These are phyloP conservation scores for Anisodus acutangulus DNA, from an alignment of 257 asterid species.

Conservation along the genomic window DNA sequence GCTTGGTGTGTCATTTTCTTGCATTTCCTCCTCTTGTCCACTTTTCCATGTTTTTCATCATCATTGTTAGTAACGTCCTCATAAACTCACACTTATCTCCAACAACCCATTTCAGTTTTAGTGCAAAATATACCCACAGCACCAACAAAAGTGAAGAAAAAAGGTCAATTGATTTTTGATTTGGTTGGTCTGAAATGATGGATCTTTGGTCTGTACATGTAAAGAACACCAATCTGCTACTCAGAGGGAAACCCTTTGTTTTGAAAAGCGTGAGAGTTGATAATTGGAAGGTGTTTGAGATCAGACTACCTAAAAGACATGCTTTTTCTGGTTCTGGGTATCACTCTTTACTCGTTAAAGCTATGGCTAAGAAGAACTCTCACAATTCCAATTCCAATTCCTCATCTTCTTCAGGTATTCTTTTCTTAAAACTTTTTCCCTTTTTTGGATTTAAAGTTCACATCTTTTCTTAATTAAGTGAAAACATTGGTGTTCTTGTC, in stretches of 20 bases:
- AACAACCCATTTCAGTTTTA: background rate
- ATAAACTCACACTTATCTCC: conserved; percentile 14
- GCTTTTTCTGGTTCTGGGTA: conserved; percentile 38
- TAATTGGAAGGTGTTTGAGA: conserved; percentile 40
- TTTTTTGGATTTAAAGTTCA: background rate
- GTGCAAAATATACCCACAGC: background rate
- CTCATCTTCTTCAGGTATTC: conserved; percentile 57
- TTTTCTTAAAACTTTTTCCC: background rate
- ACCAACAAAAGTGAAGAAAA: background rate
- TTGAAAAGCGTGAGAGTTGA: conserved; percentile 41
- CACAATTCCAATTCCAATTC: conserved; percentile 58
- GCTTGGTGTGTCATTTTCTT: conserved; percentile 10
- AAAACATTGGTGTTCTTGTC: background rate
- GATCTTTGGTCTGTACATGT: conserved; percentile 60
- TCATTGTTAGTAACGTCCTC: conserved; percentile 24
- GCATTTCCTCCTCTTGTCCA: background rate
- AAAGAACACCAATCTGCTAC: conserved; percentile 45
- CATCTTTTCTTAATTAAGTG: background rate
- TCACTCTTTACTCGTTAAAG: conserved; percentile 59
- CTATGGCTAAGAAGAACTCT: conserved; percentile 65
- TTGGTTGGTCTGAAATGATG: conserved; percentile 37
- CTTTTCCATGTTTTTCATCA: conserved; percentile 15
- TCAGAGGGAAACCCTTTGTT: conserved; percentile 58
- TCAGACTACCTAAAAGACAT: conserved; percentile 48
- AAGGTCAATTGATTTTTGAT: background rate